Percentiles rank a stretch among this genome's conserved stretches.
Conservation (phyloP, 2,329 filamentous ascomycete species). For the Cytospora paraplurivora region DNA sequence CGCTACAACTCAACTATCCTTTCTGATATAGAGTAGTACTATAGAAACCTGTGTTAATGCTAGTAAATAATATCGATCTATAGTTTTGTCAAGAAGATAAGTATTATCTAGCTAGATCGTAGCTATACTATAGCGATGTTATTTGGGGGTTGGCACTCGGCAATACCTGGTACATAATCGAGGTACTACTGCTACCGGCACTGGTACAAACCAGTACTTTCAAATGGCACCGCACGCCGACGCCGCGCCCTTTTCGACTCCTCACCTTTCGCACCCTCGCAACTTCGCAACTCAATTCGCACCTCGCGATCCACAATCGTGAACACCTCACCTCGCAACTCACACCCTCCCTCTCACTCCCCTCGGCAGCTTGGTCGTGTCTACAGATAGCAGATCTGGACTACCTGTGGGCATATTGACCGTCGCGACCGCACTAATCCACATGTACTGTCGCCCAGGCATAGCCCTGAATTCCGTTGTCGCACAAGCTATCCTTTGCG, state of each 20-base stretch:
- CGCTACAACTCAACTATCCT: too few relatives aligned
- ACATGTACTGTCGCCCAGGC: not conserved
- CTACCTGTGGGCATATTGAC: not conserved
- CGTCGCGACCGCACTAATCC: not conserved
- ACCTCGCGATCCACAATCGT: not conserved
- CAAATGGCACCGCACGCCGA: too few relatives aligned
- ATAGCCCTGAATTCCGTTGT: not conserved
- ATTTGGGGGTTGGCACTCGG: too few relatives aligned
- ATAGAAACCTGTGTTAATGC: too few relatives aligned
- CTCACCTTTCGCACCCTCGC: not conserved
- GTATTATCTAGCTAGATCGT: too few relatives aligned
- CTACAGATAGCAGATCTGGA: not conserved
- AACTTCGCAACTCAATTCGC: not conserved
- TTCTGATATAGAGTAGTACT: too few relatives aligned
- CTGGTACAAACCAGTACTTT: not conserved
- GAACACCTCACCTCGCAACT: not conserved
- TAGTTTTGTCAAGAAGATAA: too few relatives aligned
- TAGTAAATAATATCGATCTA: too few relatives aligned
- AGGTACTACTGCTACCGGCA: not conserved
- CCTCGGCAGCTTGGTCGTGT: not conserved
- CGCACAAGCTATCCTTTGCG: not conserved
- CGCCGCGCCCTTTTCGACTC: not conserved
- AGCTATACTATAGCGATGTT: too few relatives aligned
- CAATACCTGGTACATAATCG: not conserved
- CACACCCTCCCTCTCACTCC: not conserved